A percentile compares a stretch with the other conserved stretches of the same genome.
These are phyloP conservation scores for Dictyophora rubrovolvata DNA, from an alignment of 768 basidiomycete species.

Conservation along the genomic window DNA sequence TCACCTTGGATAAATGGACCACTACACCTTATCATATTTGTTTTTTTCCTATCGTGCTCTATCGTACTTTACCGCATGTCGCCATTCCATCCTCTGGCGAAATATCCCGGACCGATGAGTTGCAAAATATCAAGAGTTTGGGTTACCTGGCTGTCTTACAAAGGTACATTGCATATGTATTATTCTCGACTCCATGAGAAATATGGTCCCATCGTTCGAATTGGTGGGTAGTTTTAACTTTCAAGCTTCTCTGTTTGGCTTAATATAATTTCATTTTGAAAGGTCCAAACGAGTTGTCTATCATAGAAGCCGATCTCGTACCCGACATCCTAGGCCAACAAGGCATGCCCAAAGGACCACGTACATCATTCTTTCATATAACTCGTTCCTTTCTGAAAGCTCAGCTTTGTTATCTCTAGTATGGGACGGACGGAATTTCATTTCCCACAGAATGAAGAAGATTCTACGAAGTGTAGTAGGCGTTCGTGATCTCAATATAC, in stretches of 20 bases:
- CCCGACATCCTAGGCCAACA: neutral
- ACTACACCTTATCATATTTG: slow-evolving; percentile 4
- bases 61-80: slow-evolving; percentile 27
- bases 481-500: neutral
- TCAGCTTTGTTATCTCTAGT: slow-evolving; percentile 18
- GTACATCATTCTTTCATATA: neutral
- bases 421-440: neutral
- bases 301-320: slow-evolving; percentile 9
- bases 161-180: slow-evolving; percentile 16
- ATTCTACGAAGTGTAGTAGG: neutral
- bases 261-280: neutral
- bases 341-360: neutral
- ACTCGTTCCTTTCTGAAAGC: neutral
- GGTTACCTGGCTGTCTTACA: slow-evolving; percentile 13
- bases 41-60: slow-evolving; percentile 14
- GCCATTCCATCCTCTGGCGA: slow-evolving; percentile 27
- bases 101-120: slow-evolving; percentile 25
- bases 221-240: slow-evolving; percentile 16
- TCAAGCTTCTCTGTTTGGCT: neutral
- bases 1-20: slow-evolving; percentile 1
- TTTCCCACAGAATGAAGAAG: neutral
- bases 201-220: slow-evolving; percentile 26
- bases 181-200: slow-evolving; percentile 18
- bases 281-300: slow-evolving; percentile 31
- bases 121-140: slow-evolving; percentile 24